Base-by-base conservation (phyloP, 805 yeast species). In the Candida saitoana region DNA sequence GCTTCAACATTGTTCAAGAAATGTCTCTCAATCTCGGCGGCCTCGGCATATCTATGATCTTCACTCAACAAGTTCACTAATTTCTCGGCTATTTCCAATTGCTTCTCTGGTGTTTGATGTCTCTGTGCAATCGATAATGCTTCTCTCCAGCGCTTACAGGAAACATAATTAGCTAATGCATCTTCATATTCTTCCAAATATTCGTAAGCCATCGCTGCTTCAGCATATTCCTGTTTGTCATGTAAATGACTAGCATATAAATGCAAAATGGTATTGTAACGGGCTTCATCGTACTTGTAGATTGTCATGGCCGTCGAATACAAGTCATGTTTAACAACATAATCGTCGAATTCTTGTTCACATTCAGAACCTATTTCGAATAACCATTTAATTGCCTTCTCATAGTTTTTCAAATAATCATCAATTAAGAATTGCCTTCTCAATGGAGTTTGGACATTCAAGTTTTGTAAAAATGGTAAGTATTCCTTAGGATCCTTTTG, bases 401-500 rank as follows among this genome's bases (percentile, higher is more conserved):
- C 76, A 56, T 73, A 71, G 36, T 80, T 76, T 54, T 82, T 80
- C 59, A 93, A 74, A 56, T 81, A 72, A 38, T 86, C 84, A 58
- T 93, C 98, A 50, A 93, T 85, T 56, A 80, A 61, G 56, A 87
- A 90, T 55, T 77, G 74, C 49, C 82, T 79, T 46, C 96, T 77
- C 42, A 80, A 61, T 4, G 77, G 82, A 1, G 77, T 66, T 60
- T 84, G 86, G 32, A 76, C 77, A 50, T 87, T 84, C 41, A 93
- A 69, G 37, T 80, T 74, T 55, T 88, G 96, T 49, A 93, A 72
- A 62, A 93, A 93, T 39, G 99, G 96, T 40, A 93, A 67, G 52
- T 93, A 93, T 62, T 93, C 99, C 55, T 90, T 88, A 18, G 99
- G 99, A 65, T 93, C 99, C 73, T 84, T 90, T 62, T 91, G 98